A percentile compares a stretch with the other conserved stretches of the same genome.
Evolutionary conservation across 495 filamentous ascomycete genomes (phyloP).

Genomic region (Podospora sp.): DNA sequence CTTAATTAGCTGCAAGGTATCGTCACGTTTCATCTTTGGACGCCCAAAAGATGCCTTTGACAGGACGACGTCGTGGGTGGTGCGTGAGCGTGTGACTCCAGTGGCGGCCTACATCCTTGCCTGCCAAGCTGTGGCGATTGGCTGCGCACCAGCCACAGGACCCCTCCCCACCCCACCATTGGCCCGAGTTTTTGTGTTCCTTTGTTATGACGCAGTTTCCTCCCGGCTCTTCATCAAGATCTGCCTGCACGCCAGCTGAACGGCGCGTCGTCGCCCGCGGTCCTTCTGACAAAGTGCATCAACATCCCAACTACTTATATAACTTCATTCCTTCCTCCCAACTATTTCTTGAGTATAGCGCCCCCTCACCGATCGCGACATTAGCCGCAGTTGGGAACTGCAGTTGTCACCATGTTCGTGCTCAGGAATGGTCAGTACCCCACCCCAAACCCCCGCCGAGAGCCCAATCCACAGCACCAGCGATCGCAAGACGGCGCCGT

Average conservation of each 20-base stretch:
- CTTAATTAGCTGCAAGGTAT: no score
- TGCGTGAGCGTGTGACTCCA: constrained; percentile 6
- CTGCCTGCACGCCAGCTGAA: constrained; percentile 17
- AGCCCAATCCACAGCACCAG: neutral
- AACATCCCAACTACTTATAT: neutral
- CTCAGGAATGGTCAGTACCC: constrained; percentile 38
- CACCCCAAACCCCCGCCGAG: neutral
- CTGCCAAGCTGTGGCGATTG: constrained; percentile 21
- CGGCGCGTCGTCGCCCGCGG: constrained; percentile 14
- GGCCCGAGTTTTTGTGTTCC: constrained; percentile 20
- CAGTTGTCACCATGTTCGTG: constrained; percentile 31
- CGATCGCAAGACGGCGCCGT: constrained; percentile 6
- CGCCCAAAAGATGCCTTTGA: neutral
- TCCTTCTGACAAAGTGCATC: constrained; percentile 1
- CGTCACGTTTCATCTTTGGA: neutral
- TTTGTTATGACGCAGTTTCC: constrained; percentile 40
- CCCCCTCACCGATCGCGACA: neutral
- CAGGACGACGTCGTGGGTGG: neutral
- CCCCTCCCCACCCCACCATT: constrained; percentile 24
- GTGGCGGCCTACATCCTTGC: neutral
- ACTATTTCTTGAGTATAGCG: neutral
- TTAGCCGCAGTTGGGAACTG: neutral
- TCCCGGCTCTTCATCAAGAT: constrained; percentile 25
- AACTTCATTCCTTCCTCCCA: neutral
- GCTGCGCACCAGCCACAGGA: constrained; percentile 29